Conservation (phyloP, 2,329 filamentous ascomycete species). For the Cordyceps tenuipes region DNA sequence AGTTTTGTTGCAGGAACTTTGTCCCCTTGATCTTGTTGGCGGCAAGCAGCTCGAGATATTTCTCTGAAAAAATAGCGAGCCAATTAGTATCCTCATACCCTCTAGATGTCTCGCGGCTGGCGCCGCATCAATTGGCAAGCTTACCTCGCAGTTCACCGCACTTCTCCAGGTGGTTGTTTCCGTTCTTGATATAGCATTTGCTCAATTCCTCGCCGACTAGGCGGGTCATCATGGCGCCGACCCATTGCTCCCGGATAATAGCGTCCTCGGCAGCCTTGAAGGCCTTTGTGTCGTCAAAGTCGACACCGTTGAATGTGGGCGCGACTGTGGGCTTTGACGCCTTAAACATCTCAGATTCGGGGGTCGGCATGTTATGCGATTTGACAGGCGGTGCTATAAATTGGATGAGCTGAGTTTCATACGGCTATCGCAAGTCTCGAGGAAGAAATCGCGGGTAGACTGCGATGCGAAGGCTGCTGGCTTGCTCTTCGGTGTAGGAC, state of each 20-base stretch:
- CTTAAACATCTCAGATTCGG: constrained; percentile 74
- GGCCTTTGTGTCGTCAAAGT: constrained; percentile 73
- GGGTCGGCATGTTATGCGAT: constrained; percentile 57
- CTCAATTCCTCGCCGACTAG: constrained; percentile 74
- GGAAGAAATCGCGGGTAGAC: not conserved
- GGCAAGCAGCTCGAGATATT: constrained; percentile 71
- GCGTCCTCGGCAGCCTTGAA: constrained; percentile 79
- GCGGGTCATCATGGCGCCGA: constrained; percentile 80
- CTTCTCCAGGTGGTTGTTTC: constrained; percentile 83
- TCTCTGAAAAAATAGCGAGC: constrained; percentile 42
- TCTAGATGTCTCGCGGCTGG: not conserved
- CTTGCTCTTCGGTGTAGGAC: constrained; percentile 5
- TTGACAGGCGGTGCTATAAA: not conserved
- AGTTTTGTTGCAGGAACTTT: constrained; percentile 73
- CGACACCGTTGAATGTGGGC: constrained; percentile 77
- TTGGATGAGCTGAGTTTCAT: not conserved
- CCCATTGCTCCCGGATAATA: constrained; percentile 80
- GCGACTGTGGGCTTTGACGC: constrained; percentile 76
- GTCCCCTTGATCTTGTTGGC: constrained; percentile 71
- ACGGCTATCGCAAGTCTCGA: constrained; percentile 1
- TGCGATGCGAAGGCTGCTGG: not conserved
- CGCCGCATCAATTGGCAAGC: constrained; percentile 22
- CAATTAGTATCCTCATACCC: constrained; percentile 11
- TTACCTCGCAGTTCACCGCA: constrained; percentile 74
- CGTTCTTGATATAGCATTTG: constrained; percentile 79